Evolutionary conservation across 176 grass and related monocot species (phyloP), one percentile per base, ranked within the genome.

Genomic region (Alopecurus myosuroides): DNA sequence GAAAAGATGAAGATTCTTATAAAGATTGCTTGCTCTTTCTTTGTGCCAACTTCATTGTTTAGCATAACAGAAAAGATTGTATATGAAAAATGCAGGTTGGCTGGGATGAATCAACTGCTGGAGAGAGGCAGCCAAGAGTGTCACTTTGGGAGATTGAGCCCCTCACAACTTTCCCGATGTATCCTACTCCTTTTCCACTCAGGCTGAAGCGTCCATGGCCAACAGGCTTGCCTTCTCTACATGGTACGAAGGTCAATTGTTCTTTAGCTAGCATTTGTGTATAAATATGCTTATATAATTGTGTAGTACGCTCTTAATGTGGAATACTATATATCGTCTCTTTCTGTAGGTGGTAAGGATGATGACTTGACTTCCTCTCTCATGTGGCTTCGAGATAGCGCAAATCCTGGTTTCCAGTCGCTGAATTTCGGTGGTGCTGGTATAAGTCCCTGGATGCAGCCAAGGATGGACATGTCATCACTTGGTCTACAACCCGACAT

Each of bases 141-240:
- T 99, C 97, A 44, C 91, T 97, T 44, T 97, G 97, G 94, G 94
- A 99, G 82, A 99, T 99, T 84, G 97, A 99, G 65, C 97, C 96
- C 40, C 84, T 98, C 57, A 98, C 96, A 83, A 98, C 96, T 85
- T 98, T 98, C 78, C 96, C 96, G 44, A 98, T 98, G 91, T 98
- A 98, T 53, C 91, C 93, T 64, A 90, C 93, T 82, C 96, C 93
- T 72, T 98, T 98, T 87, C 91, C 89, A 10, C 93, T 98, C 40
- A 94, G 95, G 70, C 91, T 99, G 69, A 99, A 99, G 90, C 97
- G 93, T 51, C 97, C 93, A n/a, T 99, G 97, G 97, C 97, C 97
- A 60, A 86, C 89, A 52, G 93, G 91, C 82, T 84, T 99, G 76
- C 97, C 97, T 79, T 99, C 91, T 71, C 84, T 97, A 15, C 82